Evolutionary conservation across 352 stramenopile species (phyloP), one percentile per base, ranked within the genome.

Genomic region (Thalassiosira mediterranea): DNA sequence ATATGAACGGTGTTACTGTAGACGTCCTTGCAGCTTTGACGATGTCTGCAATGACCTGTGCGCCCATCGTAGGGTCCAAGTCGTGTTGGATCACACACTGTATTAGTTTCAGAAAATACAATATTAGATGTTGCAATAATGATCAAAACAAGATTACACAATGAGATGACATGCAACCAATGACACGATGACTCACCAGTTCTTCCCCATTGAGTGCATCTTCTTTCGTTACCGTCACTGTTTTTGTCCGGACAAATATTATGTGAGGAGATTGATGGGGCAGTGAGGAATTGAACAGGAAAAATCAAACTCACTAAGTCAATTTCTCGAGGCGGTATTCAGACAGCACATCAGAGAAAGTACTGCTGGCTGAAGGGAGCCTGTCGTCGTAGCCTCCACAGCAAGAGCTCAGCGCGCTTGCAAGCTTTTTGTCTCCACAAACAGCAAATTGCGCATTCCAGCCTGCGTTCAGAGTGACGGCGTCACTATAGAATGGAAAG

Each of bases 351-450:
- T 78, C 64, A 1, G 60, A 71, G 40, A 40, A 79, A 25, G 59
- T 23, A 28, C n/a, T 8, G 10, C 7, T 23, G 3, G 2, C n/a
- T 28, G 1, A 4, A 48, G 17, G 47, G 5, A 56, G 19, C 21
- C 52, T 17, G 19, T 68, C 13, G 32, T 1, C 4, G 42, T 80
- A 75, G 4, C 2, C 10, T 19, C 53, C 60, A 51, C 80, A 88
- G 56, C 80, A 88, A 38, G 66, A 76, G 17, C 52, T 64, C 10
- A 53, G 31, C 5, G 75, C 80, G 47, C 65, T 64, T 52, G 75
- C 31, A 11, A 81, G 23, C 5, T 57, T 56, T 38, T 76, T 76
- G 40, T 87, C 40, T 4, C 57, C 79, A 54, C 79, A 87, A 57
- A 82, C 68, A 7, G 54, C 13, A 28, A 23, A 1, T 17, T 54